A percentile compares a stretch with the other conserved stretches of the same genome.
Conservation (phyloP, 2,329 filamentous ascomycete genomes). For the Pochonia chlamydosporia region DNA sequence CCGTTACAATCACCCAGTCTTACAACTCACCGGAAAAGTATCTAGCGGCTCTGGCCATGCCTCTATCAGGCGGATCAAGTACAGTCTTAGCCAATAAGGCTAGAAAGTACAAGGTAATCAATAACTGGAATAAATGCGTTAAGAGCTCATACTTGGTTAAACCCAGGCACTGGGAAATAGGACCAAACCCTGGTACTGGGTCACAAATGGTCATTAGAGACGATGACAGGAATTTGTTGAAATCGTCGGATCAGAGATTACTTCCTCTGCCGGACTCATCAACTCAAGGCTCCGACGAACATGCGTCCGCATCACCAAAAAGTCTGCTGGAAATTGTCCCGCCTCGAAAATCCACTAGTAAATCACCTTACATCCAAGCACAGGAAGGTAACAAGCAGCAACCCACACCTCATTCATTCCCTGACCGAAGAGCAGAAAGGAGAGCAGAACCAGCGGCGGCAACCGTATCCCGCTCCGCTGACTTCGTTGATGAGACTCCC, state of each 20-base stretch:
- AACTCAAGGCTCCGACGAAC: conserved; percentile 56
- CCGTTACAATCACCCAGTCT: conserved; percentile 35
- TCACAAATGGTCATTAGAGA: conserved; percentile 51
- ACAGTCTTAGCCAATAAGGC: conserved; percentile 46
- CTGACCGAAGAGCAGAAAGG: conserved; percentile 6
- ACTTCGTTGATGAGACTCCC: conserved; percentile 80
- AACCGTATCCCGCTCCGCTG: conserved; percentile 68
- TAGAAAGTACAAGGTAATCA: conserved; percentile 45
- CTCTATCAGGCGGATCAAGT: conserved; percentile 30
- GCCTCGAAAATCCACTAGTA: conserved; percentile 55
- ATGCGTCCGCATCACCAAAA: conserved; percentile 60
- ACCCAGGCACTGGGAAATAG: conserved; percentile 49
- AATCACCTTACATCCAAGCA: conserved; percentile 61
- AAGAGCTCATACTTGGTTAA: conserved; percentile 71
- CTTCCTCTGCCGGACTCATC: conserved; percentile 31
- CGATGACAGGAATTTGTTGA: conserved; percentile 32
- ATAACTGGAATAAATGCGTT: conserved; percentile 49
- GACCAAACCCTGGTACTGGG: conserved; percentile 49
- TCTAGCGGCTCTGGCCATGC: conserved; percentile 34
- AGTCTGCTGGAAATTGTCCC: conserved; percentile 61
- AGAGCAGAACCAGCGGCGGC: conserved; percentile 15
- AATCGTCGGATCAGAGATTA: conserved; percentile 28
- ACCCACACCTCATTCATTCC: conserved; percentile 11
- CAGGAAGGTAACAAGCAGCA: conserved; percentile 34
- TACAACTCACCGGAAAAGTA: conserved; percentile 55